These are phyloP conservation scores for Pseudisothecium myosuroides DNA, from an alignment of 225 moss, liverwort and hornwort genomes.

Conservation along the genomic window DNA sequence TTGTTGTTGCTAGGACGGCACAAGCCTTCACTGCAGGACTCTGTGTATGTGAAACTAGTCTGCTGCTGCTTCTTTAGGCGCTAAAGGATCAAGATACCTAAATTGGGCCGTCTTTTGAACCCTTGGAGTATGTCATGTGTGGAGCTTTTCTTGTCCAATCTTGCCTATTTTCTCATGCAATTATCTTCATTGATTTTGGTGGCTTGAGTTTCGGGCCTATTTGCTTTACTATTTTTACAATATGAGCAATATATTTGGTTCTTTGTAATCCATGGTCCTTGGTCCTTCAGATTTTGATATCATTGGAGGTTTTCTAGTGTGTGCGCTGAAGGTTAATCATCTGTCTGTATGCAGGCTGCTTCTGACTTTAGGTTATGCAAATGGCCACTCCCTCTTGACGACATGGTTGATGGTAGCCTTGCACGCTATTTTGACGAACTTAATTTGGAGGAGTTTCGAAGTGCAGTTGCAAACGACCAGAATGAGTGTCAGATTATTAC, in stretches of 20 bases:
- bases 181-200: background rate
- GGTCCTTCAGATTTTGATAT: background rate
- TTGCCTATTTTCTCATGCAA: background rate
- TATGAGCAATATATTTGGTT: background rate
- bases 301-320: background rate
- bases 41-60: background rate
- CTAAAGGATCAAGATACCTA: too few species aligned
- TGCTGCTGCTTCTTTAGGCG: background rate
- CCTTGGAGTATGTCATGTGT: background rate
- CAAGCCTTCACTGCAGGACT: background rate
- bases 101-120: background rate
- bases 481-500: conserved; percentile 59
- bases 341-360: conserved; percentile 37
- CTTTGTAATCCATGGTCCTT: background rate
- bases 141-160: background rate
- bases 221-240: background rate
- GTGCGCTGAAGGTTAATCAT: background rate
- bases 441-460: conserved; percentile 41
- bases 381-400: conserved; percentile 72
- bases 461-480: conserved; percentile 23
- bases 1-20: background rate
- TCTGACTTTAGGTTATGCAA: conserved; percentile 81
- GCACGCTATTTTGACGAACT: conserved; percentile 73
- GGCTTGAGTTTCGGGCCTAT: background rate
- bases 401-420: conserved; percentile 47